Conservation (phyloP, 2,329 filamentous ascomycete genomes). For the Zymoseptoria crescenta region DNA sequence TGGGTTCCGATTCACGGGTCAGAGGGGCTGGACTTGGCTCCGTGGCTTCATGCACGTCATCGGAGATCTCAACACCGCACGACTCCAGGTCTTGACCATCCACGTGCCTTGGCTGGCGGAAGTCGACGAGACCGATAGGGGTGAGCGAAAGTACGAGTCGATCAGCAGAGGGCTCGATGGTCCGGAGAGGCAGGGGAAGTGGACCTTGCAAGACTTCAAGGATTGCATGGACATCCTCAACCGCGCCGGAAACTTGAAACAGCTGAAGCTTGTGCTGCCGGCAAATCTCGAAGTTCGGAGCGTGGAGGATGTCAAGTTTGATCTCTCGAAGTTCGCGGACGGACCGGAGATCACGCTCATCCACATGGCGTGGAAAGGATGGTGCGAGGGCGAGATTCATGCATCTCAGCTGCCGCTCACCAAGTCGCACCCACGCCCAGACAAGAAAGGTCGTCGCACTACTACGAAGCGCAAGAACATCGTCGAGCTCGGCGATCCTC, state of each 20-base stretch:
- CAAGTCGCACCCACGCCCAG: not conserved
- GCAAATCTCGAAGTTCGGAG: not conserved
- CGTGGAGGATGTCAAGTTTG: not conserved
- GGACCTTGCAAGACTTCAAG: not conserved
- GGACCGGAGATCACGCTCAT: not conserved
- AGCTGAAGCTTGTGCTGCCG: slow-evolving; percentile 2
- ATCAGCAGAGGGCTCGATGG: not conserved
- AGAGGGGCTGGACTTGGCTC: slow-evolving; percentile 2
- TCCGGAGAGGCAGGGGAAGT: not conserved
- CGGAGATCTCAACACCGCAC: not conserved
- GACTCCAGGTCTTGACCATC: slow-evolving; percentile 1
- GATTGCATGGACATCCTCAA: slow-evolving; percentile 1
- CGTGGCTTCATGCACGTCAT: slow-evolving; percentile 2
- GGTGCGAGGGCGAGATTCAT: not conserved
- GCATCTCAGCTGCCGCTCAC: not conserved
- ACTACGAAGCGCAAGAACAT: not conserved
- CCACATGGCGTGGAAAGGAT: not conserved
- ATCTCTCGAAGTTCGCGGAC: not conserved
- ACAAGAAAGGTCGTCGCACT: not conserved
- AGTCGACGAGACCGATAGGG: not conserved
- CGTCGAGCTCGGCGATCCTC: not conserved
- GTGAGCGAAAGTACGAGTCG: not conserved
- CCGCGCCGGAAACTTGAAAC: not conserved
- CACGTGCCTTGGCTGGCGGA: slow-evolving; percentile 2
- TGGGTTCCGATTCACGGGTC: slow-evolving; percentile 30